Base-by-base conservation (phyloP, 179 eudicot genomes). In the Beta corolliflora region DNA sequence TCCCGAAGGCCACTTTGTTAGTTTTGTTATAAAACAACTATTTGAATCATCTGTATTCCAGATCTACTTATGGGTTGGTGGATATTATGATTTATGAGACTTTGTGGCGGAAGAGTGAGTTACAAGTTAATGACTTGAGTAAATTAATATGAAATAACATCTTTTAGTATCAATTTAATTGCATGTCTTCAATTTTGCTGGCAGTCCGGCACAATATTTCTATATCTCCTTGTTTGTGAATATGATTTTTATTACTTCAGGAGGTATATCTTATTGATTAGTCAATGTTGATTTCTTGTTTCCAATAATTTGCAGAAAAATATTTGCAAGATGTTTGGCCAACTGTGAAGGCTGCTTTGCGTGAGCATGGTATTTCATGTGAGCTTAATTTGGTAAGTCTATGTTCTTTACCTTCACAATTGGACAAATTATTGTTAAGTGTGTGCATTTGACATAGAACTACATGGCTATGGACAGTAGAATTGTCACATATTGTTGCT, bases 261-360 rank as follows among this genome's bases (percentile, higher is more conserved):
- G 21, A 11, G 15, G 44, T 6, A 60, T 14, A 41, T 7, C 9
- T 19, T 15, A 6, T 36, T 16, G 72, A 14, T 61, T 48, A 45
- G 18, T 46, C 13, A 46, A 4, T 48, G 36, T 61, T 78, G 18
- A 55, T 63, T 75, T 64, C 12, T 45, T 53, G 29, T 84, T 71
- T 71, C 4, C 13, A 36, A 14, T 65, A 65, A 44, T 73, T 67
- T 76, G 58, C 87, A 94, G 98, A 95, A 66, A 93, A 90, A 75
- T 95, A 95, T 79, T 87, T 95, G 92, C 99, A 93, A 88, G 98
- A 93, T 76, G 92, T 88, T 79, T 95, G 98, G 97, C 94, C 95
- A 54, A 80, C 84, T 5, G 92, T 95, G 7, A 93, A 85, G 84
- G 84, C 92, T 82, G 94, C 98, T 50, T 70, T 95, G 74, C 92